Evolutionary conservation across 2,329 filamentous ascomycete species (phyloP).

Genomic region (Clonostachys sp.): DNA sequence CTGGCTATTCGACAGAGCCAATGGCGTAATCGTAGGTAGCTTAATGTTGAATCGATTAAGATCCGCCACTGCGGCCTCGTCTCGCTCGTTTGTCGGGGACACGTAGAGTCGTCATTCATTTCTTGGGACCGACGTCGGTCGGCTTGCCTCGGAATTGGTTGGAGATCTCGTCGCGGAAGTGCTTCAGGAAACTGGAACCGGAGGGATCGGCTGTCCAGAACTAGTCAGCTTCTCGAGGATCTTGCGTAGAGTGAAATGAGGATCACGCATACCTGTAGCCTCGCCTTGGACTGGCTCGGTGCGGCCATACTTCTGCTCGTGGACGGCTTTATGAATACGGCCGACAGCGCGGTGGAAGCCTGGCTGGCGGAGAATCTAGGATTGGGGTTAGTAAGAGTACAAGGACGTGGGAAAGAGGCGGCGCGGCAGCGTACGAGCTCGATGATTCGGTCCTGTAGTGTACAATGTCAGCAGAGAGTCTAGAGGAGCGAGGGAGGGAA

Average conservation of each 20-base stretch:
- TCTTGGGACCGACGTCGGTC: background rate
- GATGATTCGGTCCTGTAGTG: constrained; percentile 23
- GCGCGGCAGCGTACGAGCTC: constrained; percentile 15
- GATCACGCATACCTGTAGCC: constrained; percentile 35
- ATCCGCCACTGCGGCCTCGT: too few relatives aligned
- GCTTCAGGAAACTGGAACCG: constrained; percentile 28
- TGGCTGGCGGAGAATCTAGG: constrained; percentile 43
- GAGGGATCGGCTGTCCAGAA: background rate
- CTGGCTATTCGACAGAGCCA: too few relatives aligned
- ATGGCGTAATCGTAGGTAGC: too few relatives aligned
- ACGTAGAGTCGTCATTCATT: background rate
- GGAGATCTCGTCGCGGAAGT: constrained; percentile 46
- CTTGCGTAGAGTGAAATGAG: background rate
- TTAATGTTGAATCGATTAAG: too few relatives aligned
- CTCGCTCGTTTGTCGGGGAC: too few relatives aligned
- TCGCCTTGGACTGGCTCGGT: constrained; percentile 46
- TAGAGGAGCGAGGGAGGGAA: too few relatives aligned
- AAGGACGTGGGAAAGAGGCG: background rate
- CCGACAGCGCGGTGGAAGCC: constrained; percentile 47
- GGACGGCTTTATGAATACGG: constrained; percentile 43
- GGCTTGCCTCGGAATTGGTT: constrained; percentile 40
- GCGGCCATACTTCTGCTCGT: constrained; percentile 43
- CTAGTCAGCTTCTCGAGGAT: background rate
- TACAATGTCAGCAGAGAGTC: constrained; percentile 6
- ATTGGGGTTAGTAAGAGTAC: background rate